These are phyloP conservation scores for Annulohypoxylon truncatum DNA, from an alignment of 2,329 filamentous ascomycete species.

Conservation along the genomic window DNA sequence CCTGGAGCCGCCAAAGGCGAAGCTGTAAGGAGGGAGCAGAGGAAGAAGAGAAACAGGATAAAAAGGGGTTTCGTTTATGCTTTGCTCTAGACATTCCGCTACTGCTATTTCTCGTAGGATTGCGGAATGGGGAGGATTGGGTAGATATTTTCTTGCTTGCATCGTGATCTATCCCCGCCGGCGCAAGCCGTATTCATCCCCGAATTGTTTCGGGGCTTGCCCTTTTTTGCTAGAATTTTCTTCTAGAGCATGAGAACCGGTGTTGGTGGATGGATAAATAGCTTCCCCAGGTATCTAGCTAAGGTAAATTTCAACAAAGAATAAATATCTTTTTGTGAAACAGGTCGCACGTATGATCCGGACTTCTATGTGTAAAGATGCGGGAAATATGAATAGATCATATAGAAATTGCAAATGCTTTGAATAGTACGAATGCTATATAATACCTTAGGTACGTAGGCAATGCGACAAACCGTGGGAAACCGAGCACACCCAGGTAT, in stretches of 20 bases:
- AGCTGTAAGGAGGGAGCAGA: conserved; percentile 70
- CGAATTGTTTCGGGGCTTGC: background rate
- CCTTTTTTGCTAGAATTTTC: conserved; percentile 19
- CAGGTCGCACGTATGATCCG: background rate
- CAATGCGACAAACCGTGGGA: conserved; percentile 34
- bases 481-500: conserved; percentile 20
- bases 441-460: conserved; percentile 10
- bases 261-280: conserved; percentile 38
- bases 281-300: background rate
- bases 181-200: conserved; percentile 2
- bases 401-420: conserved; percentile 24
- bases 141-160: background rate
- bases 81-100: background rate
- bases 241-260: conserved; percentile 34
- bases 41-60: background rate
- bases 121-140: background rate
- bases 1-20: conserved; percentile 83
- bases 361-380: background rate
- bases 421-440: conserved; percentile 29
- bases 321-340: background rate
- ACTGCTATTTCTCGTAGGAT: background rate
- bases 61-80: background rate
- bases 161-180: background rate
- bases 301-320: conserved; percentile 9
- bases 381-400: background rate